Conservation (phyloP, 495 filamentous ascomycete species). For the Glarea lozoyensis region DNA sequence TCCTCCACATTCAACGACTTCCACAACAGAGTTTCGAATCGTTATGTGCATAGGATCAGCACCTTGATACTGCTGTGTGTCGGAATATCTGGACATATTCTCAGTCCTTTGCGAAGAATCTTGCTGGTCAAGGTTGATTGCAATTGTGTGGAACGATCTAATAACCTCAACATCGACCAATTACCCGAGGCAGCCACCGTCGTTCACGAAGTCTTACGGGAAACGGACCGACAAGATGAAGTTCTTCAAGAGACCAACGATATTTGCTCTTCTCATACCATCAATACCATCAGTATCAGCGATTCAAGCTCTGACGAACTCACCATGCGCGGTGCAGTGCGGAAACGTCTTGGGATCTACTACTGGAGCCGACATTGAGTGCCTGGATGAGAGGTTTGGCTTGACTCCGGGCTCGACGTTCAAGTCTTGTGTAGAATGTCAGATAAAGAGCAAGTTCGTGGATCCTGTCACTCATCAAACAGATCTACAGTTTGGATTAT, state of each 20-base stretch:
- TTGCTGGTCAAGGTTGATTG: too few relatives aligned
- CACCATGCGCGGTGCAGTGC: slow-evolving; percentile 18
- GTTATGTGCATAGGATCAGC: too few relatives aligned
- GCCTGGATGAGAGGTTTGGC: slow-evolving; percentile 40
- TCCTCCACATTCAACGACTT: too few relatives aligned
- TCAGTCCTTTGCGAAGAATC: too few relatives aligned
- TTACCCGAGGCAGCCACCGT: too few relatives aligned
- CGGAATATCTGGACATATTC: too few relatives aligned
- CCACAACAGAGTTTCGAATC: too few relatives aligned
- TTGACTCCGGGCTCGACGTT: slow-evolving; percentile 39
- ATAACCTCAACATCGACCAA: too few relatives aligned
- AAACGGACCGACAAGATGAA: slow-evolving; percentile 7
- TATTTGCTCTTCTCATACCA: slow-evolving; percentile 11
- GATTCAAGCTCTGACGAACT: slow-evolving; percentile 3
- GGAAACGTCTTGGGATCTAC: slow-evolving; percentile 18
- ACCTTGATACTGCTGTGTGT: too few relatives aligned
- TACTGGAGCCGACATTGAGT: slow-evolving; percentile 41
- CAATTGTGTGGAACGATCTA: too few relatives aligned
- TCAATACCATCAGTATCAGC: slow-evolving; percentile 2
- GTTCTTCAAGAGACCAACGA: not conserved
- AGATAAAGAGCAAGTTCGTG: slow-evolving; percentile 44
- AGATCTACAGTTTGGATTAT: slow-evolving; percentile 53
- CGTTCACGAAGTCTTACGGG: too few relatives aligned
- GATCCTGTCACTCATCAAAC: slow-evolving; percentile 37
- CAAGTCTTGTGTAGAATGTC: slow-evolving; percentile 48